Percentiles rank a stretch among this genome's conserved stretches.
These are phyloP conservation scores for Parastagonospora nodorum DNA, from an alignment of 2,329 filamentous ascomycete genomes.

Conservation along the genomic window DNA sequence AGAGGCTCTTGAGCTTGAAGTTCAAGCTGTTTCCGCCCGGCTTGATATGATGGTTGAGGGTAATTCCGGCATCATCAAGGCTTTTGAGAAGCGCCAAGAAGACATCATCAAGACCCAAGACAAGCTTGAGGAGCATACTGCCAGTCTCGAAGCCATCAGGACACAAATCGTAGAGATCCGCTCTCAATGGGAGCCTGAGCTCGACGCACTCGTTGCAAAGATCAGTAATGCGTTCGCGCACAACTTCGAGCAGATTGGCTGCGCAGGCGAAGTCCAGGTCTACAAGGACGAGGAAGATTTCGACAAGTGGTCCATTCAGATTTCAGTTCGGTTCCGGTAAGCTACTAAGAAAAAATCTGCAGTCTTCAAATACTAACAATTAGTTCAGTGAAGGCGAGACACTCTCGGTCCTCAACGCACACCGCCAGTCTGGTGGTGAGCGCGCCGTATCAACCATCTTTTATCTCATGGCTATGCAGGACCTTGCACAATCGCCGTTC, in stretches of 20 bases:
- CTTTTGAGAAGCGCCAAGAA: constrained; percentile 61
- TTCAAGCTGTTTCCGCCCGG: constrained; percentile 73
- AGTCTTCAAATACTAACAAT: constrained; percentile 10
- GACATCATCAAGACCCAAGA: constrained; percentile 70
- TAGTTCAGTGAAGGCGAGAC: constrained; percentile 66
- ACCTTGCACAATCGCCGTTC: constrained; percentile 91
- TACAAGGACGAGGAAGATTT: constrained; percentile 90
- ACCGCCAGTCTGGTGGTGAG: constrained; percentile 95
- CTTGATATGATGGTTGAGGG: constrained; percentile 81
- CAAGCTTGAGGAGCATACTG: constrained; percentile 62
- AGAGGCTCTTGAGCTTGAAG: constrained; percentile 72
- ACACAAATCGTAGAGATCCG: constrained; percentile 69
- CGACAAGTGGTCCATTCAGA: constrained; percentile 90
- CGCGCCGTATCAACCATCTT: constrained; percentile 97
- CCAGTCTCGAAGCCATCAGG: constrained; percentile 61
- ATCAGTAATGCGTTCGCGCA: constrained; percentile 92
- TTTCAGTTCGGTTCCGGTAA: constrained; percentile 92
- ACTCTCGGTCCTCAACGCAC: constrained; percentile 83
- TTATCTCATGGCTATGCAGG: constrained; percentile 97
- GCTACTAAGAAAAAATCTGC: constrained; percentile 22
- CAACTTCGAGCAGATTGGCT: constrained; percentile 93
- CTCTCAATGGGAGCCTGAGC: constrained; percentile 77
- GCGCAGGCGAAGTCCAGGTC: constrained; percentile 86
- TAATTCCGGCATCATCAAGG: constrained; percentile 73
- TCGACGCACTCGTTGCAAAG: constrained; percentile 76